phyloP scores from a whole-genome alignment of 225 moss, liverwort and hornwort genomes.

The Pleurozium schreberi region DNA sequence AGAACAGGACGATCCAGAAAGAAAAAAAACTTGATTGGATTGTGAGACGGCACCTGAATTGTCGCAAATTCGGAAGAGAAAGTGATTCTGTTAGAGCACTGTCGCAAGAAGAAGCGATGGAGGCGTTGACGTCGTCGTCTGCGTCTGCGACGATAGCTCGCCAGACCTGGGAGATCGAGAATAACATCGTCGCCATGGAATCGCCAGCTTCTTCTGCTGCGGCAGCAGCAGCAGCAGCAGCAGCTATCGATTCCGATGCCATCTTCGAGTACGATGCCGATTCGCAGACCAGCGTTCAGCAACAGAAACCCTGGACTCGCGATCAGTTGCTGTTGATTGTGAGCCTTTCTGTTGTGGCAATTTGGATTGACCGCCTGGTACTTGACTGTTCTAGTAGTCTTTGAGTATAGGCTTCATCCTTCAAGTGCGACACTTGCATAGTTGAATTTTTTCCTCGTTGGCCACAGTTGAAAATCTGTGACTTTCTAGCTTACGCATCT shows the following conservation, averaged over 20 bases:
- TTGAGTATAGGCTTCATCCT: not conserved
- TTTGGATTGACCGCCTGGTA: not conserved
- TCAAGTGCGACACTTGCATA: not conserved
- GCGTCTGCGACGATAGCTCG: constrained; percentile 33
- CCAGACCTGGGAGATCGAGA: constrained; percentile 96
- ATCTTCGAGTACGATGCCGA: constrained; percentile 83
- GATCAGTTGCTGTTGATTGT: not conserved
- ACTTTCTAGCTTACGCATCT: not conserved
- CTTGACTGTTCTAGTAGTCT: not conserved
- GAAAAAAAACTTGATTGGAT: not conserved
- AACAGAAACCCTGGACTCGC: constrained; percentile 78
- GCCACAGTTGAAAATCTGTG: not conserved
- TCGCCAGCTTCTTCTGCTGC: not conserved
- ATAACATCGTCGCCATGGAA: constrained; percentile 70
- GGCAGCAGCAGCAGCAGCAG: not conserved
- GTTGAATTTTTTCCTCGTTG: not conserved
- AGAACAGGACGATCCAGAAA: not conserved
- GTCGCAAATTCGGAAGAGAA: not conserved
- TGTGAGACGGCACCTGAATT: not conserved
- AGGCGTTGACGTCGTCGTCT: constrained; percentile 69
- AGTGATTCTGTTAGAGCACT: not conserved
- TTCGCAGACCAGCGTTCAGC: constrained; percentile 56
- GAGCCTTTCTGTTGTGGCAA: not conserved
- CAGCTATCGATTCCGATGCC: constrained; percentile 57
- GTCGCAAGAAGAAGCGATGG: constrained; percentile 32